Evolutionary conservation across 306 rosid genomes (phyloP), one percentile per base, ranked within the genome.

Genomic region (Casuarina cunninghamiana): DNA sequence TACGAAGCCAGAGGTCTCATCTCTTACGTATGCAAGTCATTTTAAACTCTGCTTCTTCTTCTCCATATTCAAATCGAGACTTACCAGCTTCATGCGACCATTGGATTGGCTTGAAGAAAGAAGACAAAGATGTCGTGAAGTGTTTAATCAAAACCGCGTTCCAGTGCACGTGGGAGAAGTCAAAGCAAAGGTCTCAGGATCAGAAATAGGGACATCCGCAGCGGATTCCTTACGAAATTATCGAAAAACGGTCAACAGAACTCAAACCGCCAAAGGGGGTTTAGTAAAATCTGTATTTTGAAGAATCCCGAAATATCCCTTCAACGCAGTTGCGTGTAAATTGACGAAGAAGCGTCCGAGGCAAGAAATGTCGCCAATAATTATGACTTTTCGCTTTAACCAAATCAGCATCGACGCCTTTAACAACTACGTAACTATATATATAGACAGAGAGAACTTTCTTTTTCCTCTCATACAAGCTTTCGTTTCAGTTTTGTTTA

Each of bases 261-360:
- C 76, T 3, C 72, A 84, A 26, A 88, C 89, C 6, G 82, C 86
- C 78, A 75, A 72, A 89, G 81, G 65, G 49, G 50, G 2, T 11
- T 70, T 46, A 3, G 37, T 9, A 58, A 58, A 86, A 76, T 51
- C 84, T 82, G 78, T 75, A 26, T 67, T 32, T 69, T 43, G 39
- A 74, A 79, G 78, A 81, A 75, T 83, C 76, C 73, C 73, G 42
- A 83, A 71, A 76, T 73, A 66, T 55, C 79, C 73, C 82, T 69
- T 60, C 60, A 45, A 46, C 4, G 53, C 35, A 48, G 58, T 82
- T 86, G 81, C 86, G 78, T 77, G 84, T 80, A 78, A 81, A 81
- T 51, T 79, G 57, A 69, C 66, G 77, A 78, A 75, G 92, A 88
- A 74, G 78, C 86, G 82, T 91, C 84, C 84, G 75, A 39, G 50